These are phyloP conservation scores for Globisporangium spinosum DNA, from an alignment of 352 stramenopile genomes.

Conservation along the genomic window DNA sequence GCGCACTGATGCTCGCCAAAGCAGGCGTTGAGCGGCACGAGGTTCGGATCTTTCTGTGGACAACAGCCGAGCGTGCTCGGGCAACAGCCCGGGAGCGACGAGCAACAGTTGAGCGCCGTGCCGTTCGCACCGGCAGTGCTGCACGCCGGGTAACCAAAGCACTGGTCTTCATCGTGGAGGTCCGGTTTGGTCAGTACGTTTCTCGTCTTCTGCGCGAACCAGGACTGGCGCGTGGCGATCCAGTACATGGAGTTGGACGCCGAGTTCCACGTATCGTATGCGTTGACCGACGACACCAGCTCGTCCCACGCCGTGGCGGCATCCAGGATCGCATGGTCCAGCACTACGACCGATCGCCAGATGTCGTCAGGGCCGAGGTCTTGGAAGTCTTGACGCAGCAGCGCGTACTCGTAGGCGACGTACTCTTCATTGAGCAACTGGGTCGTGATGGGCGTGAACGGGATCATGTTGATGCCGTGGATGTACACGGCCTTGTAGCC, in stretches of 20 bases:
- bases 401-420: slow-evolving; percentile 49
- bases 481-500: slow-evolving; percentile 65
- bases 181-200: slow-evolving; percentile 26
- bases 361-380: slow-evolving; percentile 43
- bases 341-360: slow-evolving; percentile 68
- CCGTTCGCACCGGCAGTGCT: slow-evolving; percentile 50
- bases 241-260: slow-evolving; percentile 69
- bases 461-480: slow-evolving; percentile 84
- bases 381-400: slow-evolving; percentile 43
- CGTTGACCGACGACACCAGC: slow-evolving; percentile 39
- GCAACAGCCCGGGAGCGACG: slow-evolving; percentile 67
- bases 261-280: slow-evolving; percentile 76
- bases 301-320: slow-evolving; percentile 54
- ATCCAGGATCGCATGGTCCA: slow-evolving; percentile 74
- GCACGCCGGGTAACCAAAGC: slow-evolving; percentile 65
- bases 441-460: slow-evolving; percentile 70
- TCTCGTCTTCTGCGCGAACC: slow-evolving; percentile 50
- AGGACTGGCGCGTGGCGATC: slow-evolving; percentile 69
- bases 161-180: slow-evolving; percentile 40
- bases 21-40: slow-evolving; percentile 52
- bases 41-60: slow-evolving; percentile 34
- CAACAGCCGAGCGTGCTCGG: slow-evolving; percentile 63
- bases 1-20: slow-evolving; percentile 64
- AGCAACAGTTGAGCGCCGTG: slow-evolving; percentile 58
- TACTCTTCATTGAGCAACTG: slow-evolving; percentile 58